phyloP scores from a whole-genome alignment of 345 rosid genomes.

The Salix purpurea region DNA sequence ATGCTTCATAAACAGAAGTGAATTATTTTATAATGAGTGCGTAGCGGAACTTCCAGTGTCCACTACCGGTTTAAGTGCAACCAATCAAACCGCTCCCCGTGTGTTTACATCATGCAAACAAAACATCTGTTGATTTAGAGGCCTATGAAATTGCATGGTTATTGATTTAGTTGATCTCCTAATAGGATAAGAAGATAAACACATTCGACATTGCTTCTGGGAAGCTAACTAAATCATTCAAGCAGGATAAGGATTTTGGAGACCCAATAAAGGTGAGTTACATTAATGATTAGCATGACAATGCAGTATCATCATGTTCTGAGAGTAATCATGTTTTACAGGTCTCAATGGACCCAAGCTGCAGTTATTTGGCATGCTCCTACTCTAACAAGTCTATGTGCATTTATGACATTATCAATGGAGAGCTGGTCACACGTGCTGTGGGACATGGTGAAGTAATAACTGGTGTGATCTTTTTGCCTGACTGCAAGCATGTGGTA shows the following conservation, averaged over 20 bases:
- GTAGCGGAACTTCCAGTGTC: constrained; percentile 2
- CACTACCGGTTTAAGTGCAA: not conserved
- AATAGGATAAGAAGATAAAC: constrained; percentile 79
- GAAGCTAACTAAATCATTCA: constrained; percentile 66
- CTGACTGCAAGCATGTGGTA: constrained; percentile 78
- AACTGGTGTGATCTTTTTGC: constrained; percentile 75
- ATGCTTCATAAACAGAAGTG: not conserved
- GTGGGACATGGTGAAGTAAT: constrained; percentile 72
- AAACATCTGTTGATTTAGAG: not conserved
- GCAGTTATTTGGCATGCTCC: constrained; percentile 64
- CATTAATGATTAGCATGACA: constrained; percentile 15
- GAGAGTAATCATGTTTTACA: constrained; percentile 29
- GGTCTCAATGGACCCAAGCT: constrained; percentile 79
- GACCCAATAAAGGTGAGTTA: constrained; percentile 66
- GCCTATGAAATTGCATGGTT: constrained; percentile 4
- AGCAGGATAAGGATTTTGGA: constrained; percentile 64
- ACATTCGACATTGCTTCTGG: constrained; percentile 55
- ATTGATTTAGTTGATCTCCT: constrained; percentile 12
- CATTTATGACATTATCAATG: constrained; percentile 52
- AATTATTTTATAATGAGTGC: not conserved
- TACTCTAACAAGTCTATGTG: constrained; percentile 71
- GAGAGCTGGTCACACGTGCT: constrained; percentile 66
- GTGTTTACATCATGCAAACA: not conserved
- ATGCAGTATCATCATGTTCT: constrained; percentile 16
- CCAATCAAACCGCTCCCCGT: too few relatives aligned